Evolutionary conservation across 805 yeast species (phyloP), one percentile per base, ranked within the genome.

Genomic region (Jamesozyma spencerorum): DNA sequence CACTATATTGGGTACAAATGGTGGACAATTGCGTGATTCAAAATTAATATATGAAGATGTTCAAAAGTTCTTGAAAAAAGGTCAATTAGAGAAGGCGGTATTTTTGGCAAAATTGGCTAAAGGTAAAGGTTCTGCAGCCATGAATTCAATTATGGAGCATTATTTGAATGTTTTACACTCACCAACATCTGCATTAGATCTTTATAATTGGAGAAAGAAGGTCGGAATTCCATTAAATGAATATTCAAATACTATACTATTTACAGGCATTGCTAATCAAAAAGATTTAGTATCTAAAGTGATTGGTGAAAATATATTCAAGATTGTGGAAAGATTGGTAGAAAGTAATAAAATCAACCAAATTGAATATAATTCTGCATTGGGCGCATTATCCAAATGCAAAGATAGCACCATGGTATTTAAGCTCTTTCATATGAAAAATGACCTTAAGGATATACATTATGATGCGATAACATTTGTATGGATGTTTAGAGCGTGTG

Each of bases 121-220:
- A 22, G 53, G 52, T 2, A 67, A 69, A 29, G 85, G 83, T 7
- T 48, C 66, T 0, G 83, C 77, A 26, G 83, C 76, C 1, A 71
- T 77, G 75, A 83, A 84, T 47, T 66, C 71, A n/a, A 66, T 83
- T 0, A 55, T 77, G 51, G 68, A 71, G 44, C 70, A 75, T 64
- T 63, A 69, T 32, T 58, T 79, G 3, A 55, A 56, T 6, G 51
- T 52, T 1, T 49, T 63, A 7, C 67, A 70, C 2, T 68, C 69
- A 18, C 55, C 69, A 1, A 68, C 70, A 34, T 66, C 65, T 6
- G 81, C 82, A 0, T 41, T 79, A 19, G 72, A 72, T 31, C 47
- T 74, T 15, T 69, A 69, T 44, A 68, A 70, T 38, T 69, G 72
- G 60, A 64, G 85, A 37, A 78, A 76, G 48, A 81, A 79, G 53